A percentile compares a stretch with the other conserved stretches of the same genome.
Conservation (phyloP, 768 basidiomycete genomes). For the Artomyces pyxidatus region DNA sequence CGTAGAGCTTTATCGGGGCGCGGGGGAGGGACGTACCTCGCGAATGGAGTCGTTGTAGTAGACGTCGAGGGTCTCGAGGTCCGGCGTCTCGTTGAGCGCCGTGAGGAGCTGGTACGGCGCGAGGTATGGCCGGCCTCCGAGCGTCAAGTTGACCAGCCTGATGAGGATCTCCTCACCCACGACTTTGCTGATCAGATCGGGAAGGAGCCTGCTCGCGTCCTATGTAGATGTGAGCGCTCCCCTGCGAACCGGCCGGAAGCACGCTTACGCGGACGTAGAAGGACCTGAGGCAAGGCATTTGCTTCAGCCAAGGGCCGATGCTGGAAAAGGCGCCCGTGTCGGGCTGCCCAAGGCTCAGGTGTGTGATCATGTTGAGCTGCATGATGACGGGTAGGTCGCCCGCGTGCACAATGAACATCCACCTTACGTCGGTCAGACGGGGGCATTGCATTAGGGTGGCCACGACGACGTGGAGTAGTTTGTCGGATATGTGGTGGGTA, state of each 20-base stretch:
- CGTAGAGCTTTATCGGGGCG: too few species aligned
- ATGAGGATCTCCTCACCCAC: too few species aligned
- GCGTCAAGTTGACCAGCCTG: too few species aligned
- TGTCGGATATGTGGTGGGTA: background rate
- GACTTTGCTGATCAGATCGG: too few species aligned
- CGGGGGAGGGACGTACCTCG: background rate
- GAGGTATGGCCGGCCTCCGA: too few species aligned
- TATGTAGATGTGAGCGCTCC: too few species aligned
- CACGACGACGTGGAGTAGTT: background rate
- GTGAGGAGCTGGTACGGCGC: background rate
- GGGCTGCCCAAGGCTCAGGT: background rate
- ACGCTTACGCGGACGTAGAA: too few species aligned
- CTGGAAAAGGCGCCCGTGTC: too few species aligned
- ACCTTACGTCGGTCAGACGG: background rate
- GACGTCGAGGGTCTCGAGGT: background rate
- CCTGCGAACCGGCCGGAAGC: too few species aligned
- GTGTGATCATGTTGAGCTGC: background rate
- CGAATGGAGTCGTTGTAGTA: background rate
- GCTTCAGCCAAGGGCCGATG: too few species aligned
- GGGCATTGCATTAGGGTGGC: background rate
- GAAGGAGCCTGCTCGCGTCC: too few species aligned
- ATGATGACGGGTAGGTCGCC: background rate
- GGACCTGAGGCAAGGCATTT: too few species aligned
- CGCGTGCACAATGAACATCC: background rate
- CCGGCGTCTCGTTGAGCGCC: background rate